phyloP scores from a whole-genome alignment of 768 basidiomycete species.

The Pleurotus ostreatus region DNA sequence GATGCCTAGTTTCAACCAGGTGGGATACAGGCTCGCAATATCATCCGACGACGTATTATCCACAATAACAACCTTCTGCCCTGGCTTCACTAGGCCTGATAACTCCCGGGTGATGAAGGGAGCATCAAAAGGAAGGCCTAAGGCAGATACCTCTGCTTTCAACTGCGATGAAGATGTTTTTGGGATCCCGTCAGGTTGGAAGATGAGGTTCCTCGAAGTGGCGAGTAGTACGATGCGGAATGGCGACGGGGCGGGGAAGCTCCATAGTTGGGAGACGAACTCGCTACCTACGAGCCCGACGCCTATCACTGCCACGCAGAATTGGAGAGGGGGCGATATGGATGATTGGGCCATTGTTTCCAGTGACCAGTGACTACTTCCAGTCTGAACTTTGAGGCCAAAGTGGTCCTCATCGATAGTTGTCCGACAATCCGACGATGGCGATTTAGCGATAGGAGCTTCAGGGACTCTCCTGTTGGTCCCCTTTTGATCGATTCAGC shows the following conservation, averaged over 20 bases:
- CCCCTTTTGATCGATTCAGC: no score
- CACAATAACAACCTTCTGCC: constrained; percentile 63
- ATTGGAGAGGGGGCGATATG: constrained; percentile 15
- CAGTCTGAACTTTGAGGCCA: no score
- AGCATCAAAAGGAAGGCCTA: constrained; percentile 46
- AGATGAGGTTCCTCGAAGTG: constrained; percentile 60
- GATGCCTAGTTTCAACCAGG: constrained; percentile 73
- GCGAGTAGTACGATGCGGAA: constrained; percentile 68
- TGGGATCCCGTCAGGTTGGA: constrained; percentile 41
- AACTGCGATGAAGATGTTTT: constrained; percentile 22
- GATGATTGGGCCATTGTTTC: neutral
- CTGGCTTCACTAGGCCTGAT: constrained; percentile 37
- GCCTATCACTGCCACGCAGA: constrained; percentile 79
- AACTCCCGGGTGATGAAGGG: constrained; percentile 42
- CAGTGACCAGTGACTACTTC: no score
- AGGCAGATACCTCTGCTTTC: constrained; percentile 34
- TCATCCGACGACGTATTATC: constrained; percentile 90
- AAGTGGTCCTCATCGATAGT: no score
- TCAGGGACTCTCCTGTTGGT: no score
- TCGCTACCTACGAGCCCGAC: constrained; percentile 91
- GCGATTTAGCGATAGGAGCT: no score
- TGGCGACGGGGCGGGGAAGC: constrained; percentile 51
- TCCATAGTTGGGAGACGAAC: constrained; percentile 76
- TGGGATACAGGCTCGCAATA: constrained; percentile 79
- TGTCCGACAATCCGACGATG: no score